A percentile compares a stretch with the other conserved stretches of the same genome.
Conservation (phyloP, 345 rosid species). For the Physaria fendleri region DNA sequence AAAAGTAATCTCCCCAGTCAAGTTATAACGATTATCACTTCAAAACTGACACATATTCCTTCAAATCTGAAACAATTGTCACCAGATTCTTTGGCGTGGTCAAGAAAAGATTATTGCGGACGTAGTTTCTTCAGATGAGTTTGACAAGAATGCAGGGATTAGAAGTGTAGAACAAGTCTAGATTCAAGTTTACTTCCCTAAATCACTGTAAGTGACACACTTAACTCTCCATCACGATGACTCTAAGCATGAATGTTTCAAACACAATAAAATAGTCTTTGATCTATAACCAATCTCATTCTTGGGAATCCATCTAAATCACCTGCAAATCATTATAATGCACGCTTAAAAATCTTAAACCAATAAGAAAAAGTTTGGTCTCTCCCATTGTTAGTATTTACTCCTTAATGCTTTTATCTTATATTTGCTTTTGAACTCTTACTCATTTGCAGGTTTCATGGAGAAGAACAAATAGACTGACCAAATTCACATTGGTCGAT, state of each 20-base stretch:
- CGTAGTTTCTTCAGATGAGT: slow-evolving; percentile 61
- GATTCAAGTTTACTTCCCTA: slow-evolving; percentile 17
- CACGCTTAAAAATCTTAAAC: neutral
- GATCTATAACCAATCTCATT: neutral
- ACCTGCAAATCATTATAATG: neutral
- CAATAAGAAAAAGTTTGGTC: no score
- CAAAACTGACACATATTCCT: neutral
- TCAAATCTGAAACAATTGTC: no score
- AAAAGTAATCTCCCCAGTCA: no score
- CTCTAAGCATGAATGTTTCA: neutral
- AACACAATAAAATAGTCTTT: neutral
- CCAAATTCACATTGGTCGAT: neutral
- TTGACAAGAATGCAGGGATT: slow-evolving; percentile 63
- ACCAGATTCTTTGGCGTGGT: slow-evolving; percentile 74
- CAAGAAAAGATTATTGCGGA: slow-evolving; percentile 63
- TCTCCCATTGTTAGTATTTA: no score
- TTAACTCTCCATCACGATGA: neutral
- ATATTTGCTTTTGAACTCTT: no score
- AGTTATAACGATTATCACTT: no score
- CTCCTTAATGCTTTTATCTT: no score
- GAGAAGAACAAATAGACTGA: slow-evolving; percentile 9
- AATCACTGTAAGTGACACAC: slow-evolving; percentile 26
- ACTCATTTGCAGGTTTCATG: slow-evolving; percentile 14
- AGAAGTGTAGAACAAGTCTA: slow-evolving; percentile 36
- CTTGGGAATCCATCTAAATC: neutral